Base-by-base conservation (phyloP, 2,329 filamentous ascomycete genomes). In the Hypoxylon sp. region DNA sequence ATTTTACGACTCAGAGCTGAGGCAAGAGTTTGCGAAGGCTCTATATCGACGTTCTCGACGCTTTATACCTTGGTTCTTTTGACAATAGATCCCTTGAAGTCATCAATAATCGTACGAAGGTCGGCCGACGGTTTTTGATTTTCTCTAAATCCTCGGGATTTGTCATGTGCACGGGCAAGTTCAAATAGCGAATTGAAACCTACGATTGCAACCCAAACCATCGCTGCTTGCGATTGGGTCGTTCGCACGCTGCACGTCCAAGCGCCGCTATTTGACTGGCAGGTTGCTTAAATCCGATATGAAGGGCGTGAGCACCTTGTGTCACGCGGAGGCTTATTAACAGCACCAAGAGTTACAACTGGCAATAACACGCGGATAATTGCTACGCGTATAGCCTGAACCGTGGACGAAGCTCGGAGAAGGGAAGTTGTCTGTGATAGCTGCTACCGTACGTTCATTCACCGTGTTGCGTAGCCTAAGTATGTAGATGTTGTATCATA, bases 321-420 rank as follows among this genome's bases (percentile, higher is more conserved):
- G 65, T 69, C 59, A 67, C 66, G 63, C 66, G 53, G 66, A 11
- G 50, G 69, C 63, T 69, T 64, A 71, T 69, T 67, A 67, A 67
- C 63, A 59, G 47, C 63, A 55, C 46, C 54, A 58, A 10, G 44
- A 22, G 31, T 42, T 33, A 61, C 47, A 47, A 70, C 48, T 67
- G 69, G 69, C 61, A 71, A 71, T 63, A 69, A 58, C 63, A 33
- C 66, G 69, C 69, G 66, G 67, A 70, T 67, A 63, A 63, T 63
- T 66, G 66, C 62, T 57, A 22, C 33, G 35, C 14, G 19, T 44
- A 44, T 60, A n/a, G 19, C 53, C 59, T 46, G 55, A 59, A 44
- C 51, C 50, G 50, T 67, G 69, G 69, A 47, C 60, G 37, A 71
- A 71, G 63, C 61, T 71, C 69, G 69, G 69, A 54, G 58, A 57